Percentiles rank a stretch among this genome's conserved stretches.
Evolutionary conservation across 495 filamentous ascomycete species (phyloP).

Genomic region (Lasiosphaeria miniovina): DNA sequence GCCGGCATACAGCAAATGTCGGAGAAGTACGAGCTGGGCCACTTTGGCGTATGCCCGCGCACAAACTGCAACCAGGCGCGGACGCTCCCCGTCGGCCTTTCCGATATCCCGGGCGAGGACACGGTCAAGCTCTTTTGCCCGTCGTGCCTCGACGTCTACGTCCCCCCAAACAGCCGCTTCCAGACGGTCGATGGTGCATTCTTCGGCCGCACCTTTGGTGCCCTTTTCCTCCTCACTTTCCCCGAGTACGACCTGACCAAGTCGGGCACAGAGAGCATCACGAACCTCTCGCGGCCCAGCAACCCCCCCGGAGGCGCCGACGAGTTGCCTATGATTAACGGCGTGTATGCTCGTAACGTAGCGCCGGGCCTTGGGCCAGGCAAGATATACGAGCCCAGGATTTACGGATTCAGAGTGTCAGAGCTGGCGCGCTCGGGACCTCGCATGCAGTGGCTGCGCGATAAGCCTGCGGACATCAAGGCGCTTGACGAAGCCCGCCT

Average conservation of each 20-base stretch:
- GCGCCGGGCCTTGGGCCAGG: conserved; percentile 80
- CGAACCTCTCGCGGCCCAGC: conserved; percentile 34
- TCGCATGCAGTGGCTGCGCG: conserved; percentile 93
- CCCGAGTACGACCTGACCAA: conserved; percentile 82
- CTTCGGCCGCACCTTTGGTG: conserved; percentile 92
- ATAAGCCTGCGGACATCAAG: conserved; percentile 71
- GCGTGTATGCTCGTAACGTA: conserved; percentile 76
- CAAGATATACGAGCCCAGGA: conserved; percentile 88
- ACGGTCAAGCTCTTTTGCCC: conserved; percentile 99
- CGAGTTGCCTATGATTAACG: conserved; percentile 67
- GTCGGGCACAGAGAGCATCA: conserved; percentile 44
- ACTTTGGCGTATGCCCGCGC: conserved; percentile 91
- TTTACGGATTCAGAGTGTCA: conserved; percentile 93
- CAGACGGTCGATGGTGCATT: conserved; percentile 98
- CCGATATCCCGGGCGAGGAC: conserved; percentile 91
- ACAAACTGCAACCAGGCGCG: conserved; percentile 83
- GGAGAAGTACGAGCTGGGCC: conserved; percentile 94
- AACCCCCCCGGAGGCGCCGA: conserved; percentile 28
- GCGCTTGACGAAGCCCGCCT: conserved; percentile 76
- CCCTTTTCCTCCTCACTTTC: conserved; percentile 96
- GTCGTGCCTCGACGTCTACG: conserved; percentile 93
- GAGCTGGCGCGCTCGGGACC: conserved; percentile 84
- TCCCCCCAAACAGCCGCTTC: conserved; percentile 93
- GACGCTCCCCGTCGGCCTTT: conserved; percentile 88
- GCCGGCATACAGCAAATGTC: conserved; percentile 98